phyloP scores from a whole-genome alignment of 2,329 filamentous ascomycete genomes.

The Aspergillus alliaceus region DNA sequence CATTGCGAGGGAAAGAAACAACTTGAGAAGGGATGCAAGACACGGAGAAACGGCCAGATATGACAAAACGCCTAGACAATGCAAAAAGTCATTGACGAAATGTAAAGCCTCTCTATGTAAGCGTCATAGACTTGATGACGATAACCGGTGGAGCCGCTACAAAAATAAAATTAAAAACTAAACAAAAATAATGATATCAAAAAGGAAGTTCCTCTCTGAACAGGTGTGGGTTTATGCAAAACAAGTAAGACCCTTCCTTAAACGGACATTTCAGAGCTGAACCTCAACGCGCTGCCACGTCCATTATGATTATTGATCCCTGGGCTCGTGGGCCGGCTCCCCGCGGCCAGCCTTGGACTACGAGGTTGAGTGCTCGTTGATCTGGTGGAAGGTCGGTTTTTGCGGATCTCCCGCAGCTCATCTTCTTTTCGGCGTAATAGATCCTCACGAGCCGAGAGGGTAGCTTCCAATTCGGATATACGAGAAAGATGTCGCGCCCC shows the following conservation, averaged over 20 bases:
- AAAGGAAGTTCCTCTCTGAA: not conserved
- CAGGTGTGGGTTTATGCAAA: not conserved
- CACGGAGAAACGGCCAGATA: not conserved
- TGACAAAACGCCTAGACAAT: conserved; percentile 17
- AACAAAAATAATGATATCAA: no score
- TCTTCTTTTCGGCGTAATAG: conserved; percentile 45
- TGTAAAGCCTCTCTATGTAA: conserved; percentile 1
- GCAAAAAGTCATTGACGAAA: conserved; percentile 7
- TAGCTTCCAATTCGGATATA: conserved; percentile 40
- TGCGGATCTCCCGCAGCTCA: conserved; percentile 45
- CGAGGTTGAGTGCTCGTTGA: conserved; percentile 45
- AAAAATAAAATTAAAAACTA: no score
- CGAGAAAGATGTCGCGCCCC: conserved; percentile 36
- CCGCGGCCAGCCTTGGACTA: conserved; percentile 39
- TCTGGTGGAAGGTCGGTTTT: conserved; percentile 43
- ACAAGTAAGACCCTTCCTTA: conserved; percentile 12
- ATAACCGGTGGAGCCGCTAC: not conserved
- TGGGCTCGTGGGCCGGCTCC: conserved; percentile 43
- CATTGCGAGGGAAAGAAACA: not conserved
- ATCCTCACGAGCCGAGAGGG: conserved; percentile 37
- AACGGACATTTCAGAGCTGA: conserved; percentile 37
- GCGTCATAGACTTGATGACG: conserved; percentile 4
- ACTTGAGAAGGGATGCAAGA: not conserved
- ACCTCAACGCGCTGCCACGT: conserved; percentile 40
- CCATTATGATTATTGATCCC: conserved; percentile 37